A percentile compares a stretch with the other conserved stretches of the same genome.
phyloP scores from a whole-genome alignment of 192 early-diverging fungal species.

The Coemansia sp. region DNA sequence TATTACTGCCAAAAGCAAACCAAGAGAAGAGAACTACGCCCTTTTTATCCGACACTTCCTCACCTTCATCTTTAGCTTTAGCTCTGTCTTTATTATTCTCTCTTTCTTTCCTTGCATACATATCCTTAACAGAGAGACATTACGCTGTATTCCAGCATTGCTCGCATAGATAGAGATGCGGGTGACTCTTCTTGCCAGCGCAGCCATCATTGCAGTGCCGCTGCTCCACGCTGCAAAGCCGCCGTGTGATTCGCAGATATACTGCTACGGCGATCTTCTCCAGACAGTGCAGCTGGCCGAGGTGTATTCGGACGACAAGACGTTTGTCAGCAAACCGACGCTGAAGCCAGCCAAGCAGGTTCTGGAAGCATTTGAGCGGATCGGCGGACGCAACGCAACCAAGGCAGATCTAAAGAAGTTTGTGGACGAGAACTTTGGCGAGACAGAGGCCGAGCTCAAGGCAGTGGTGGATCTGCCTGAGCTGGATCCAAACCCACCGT shows the following conservation, averaged over 20 bases:
- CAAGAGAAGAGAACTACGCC: no score
- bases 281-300: conserved; percentile 63
- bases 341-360: conserved; percentile 58
- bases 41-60: no score
- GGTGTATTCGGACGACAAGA: conserved; percentile 70
- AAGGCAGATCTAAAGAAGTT: conserved; percentile 47
- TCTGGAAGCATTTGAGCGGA: conserved; percentile 50
- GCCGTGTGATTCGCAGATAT: conserved; percentile 66
- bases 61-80: no score
- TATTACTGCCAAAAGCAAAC: no score
- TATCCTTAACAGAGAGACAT: no score
- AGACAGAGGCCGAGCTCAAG: conserved; percentile 55
- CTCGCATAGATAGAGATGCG: neutral
- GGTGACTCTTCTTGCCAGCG: neutral
- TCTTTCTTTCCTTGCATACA: no score
- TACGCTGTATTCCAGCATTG: no score
- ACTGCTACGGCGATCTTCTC: conserved; percentile 67
- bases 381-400: conserved; percentile 47
- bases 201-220: neutral
- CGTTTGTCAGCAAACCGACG: conserved; percentile 74
- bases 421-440: conserved; percentile 61
- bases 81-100: no score
- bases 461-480: conserved; percentile 32
- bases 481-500: conserved; percentile 38
- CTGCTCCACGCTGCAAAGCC: neutral